Base-by-base conservation (phyloP, 257 asterid genomes). In the Agastache rugosa region DNA sequence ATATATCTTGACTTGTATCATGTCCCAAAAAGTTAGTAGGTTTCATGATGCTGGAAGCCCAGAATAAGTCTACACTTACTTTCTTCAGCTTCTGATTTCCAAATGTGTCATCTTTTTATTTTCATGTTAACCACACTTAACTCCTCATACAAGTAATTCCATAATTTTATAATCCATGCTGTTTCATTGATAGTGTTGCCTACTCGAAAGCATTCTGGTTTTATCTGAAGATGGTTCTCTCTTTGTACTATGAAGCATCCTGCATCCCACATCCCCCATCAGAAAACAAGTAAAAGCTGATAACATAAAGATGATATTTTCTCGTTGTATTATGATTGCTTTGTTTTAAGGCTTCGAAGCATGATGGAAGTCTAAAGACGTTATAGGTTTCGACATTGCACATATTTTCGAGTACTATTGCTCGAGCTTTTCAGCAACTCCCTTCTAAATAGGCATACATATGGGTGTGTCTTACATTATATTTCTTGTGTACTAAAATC, bases 401-500 rank as follows among this genome's bases (percentile, higher is more conserved):
- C 16, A 17, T 54, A 9, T 69, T 20, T 34, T 19, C 39, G 22
- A 31, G 2, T 29, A 50, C 19, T 19, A 48, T n/a, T n/a, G 47
- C 48, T 67, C n/a, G 47, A n/a, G 56, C 25, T 34, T 39, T 48
- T 64, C 10, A 16, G 60, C 31, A 64, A 41, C 4, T 64, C 35
- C 19, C 34, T 64, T 64, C 59, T 45, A 27, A 45, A 19, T 35
- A 15, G 15, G 9, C n/a, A n/a, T n/a, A n/a, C 14, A 19, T 5
- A 22, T 27, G 41, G 44, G 8, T 58, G 6, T 75, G 59, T 48
- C 6, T 19, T 67, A 23, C 56, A 50, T 41, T n/a, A n/a, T 35
- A 47, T 60, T 56, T 65, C 55, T 20, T 47, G 14, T 45, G 41
- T 51, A 47, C 50, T 83, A 72, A 81, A 25, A 37, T 0, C 44